Base-by-base conservation (phyloP, 768 basidiomycete genomes). In the Leccinum subgranulosum region DNA sequence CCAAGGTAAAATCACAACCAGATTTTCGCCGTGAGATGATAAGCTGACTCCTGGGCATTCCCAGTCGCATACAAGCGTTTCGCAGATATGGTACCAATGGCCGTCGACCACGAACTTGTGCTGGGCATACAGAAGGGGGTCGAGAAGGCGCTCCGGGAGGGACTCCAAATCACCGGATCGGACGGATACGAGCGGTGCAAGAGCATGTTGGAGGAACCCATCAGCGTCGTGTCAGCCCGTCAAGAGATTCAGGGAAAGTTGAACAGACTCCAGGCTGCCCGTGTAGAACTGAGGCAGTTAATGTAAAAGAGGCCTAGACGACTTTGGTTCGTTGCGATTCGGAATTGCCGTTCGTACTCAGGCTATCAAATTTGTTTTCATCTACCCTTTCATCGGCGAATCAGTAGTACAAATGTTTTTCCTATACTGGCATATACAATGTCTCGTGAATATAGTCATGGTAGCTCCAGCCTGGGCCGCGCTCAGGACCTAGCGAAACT, bases 151-250 rank as follows among this genome's bases (percentile, higher is more conserved):
- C 69, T 90, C 3, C 75, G 76, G 36, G 62, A 69, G 0, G 81
- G 80, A 0, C 78, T 90, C 6, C 79, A 79, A 0, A 71, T 88
- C 47, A 80, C 81, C 12, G 79, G 81, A 1, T 59, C 72, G 0
- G 76, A 83, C 11, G 84, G 77, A 0, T 64, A 69, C 12, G 64
- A 69, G 1, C 80, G 79, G 19, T 87, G 84, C 64, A 68, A 70
- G 58, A 76, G 81, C 36, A 75, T 83, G 49, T 71, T 86, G 2
- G 77, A 79, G 61, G 85, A 89, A 64, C 77, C 71, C 15, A 72
- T 75, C 0, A 67, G 74, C 14, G 60, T 84, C 25, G 73, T 79
- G 0, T 74, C 74, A 4, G 70, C 66, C 23, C 73, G 87, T 11
- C 75, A 75, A 25, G 84, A 84, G 47, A 63, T 85, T 43, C 51